Percentiles rank a stretch among this genome's conserved stretches.
Evolutionary conservation across 2,329 filamentous ascomycete genomes (phyloP).

Genomic region (Exophiala spinifera): DNA sequence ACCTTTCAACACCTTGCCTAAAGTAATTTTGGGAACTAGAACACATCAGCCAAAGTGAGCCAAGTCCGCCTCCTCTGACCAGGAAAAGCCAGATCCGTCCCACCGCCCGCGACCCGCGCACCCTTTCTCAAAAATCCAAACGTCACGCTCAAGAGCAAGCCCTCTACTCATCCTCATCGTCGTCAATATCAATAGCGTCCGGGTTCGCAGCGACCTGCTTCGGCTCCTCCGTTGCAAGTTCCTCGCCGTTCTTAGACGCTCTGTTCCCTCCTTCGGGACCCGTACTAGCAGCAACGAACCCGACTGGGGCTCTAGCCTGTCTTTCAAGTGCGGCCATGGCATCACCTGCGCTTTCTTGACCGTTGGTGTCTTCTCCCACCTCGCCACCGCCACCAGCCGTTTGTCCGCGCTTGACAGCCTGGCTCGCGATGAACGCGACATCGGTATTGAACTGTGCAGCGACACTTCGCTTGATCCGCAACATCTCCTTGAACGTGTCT

Average conservation of each 20-base stretch:
- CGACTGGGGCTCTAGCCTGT: conserved; percentile 80
- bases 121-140: too few relatives aligned
- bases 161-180: neutral
- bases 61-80: neutral
- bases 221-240: conserved; percentile 13
- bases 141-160: neutral
- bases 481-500: conserved; percentile 99
- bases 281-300: conserved; percentile 85
- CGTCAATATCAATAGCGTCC: conserved; percentile 78
- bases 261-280: conserved; percentile 64
- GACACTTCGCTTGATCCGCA: conserved; percentile 93
- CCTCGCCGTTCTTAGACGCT: conserved; percentile 35
- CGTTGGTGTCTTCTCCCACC: conserved; percentile 46
- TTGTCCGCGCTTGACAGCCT: conserved; percentile 81
- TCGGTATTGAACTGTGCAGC: conserved; percentile 98
- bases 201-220: conserved; percentile 63
- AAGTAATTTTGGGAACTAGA: too few relatives aligned
- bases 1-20: too few relatives aligned
- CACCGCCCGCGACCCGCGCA: too few relatives aligned
- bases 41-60: too few relatives aligned
- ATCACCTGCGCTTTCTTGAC: conserved; percentile 45
- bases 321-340: conserved; percentile 87
- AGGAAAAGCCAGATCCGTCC: neutral
- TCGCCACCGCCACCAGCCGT: conserved; percentile 42
- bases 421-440: conserved; percentile 96